phyloP scores from a whole-genome alignment of 2,329 filamentous ascomycete species.

The Paracoccidioides brasiliensis region DNA sequence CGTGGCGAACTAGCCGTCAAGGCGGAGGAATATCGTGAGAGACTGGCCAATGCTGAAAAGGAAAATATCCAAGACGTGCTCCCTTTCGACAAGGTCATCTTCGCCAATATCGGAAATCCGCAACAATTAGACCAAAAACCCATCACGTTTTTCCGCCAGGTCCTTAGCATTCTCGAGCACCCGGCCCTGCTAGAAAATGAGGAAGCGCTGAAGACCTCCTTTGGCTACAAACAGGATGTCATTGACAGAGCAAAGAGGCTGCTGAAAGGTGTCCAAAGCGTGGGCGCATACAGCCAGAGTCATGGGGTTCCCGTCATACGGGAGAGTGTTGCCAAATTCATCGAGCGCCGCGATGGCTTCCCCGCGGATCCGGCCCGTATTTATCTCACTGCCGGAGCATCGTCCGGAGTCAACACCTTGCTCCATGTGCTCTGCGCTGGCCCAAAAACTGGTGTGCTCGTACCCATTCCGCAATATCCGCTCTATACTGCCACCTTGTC shows the following conservation, averaged over 20 bases:
- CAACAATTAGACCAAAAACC: constrained; percentile 99
- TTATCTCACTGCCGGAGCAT: constrained; percentile 85
- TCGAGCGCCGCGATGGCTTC: constrained; percentile 84
- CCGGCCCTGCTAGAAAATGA: constrained; percentile 70
- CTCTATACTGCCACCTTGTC: constrained; percentile 90
- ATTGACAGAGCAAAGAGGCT: constrained; percentile 70
- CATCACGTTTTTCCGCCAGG: constrained; percentile 97
- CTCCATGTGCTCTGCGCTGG: constrained; percentile 75
- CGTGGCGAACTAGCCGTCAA: constrained; percentile 89
- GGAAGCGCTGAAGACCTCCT: constrained; percentile 56
- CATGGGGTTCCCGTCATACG: constrained; percentile 77
- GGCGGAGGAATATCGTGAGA: constrained; percentile 77
- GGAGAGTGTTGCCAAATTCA: constrained; percentile 81
- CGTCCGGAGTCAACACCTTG: constrained; percentile 86
- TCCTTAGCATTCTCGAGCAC: constrained; percentile 85
- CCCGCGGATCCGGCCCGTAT: constrained; percentile 67
- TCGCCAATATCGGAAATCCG: constrained; percentile 97
- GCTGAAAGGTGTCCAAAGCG: constrained; percentile 71
- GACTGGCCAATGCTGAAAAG: constrained; percentile 35
- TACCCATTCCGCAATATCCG: constrained; percentile 95
- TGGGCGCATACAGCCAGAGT: constrained; percentile 93
- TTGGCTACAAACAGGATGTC: constrained; percentile 85
- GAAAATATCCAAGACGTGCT: constrained; percentile 29
- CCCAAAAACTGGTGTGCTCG: constrained; percentile 67
- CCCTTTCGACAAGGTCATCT: constrained; percentile 84